These are phyloP conservation scores for Paraconiothyrium sp. DNA, from an alignment of 2,329 filamentous ascomycete genomes.

Conservation along the genomic window DNA sequence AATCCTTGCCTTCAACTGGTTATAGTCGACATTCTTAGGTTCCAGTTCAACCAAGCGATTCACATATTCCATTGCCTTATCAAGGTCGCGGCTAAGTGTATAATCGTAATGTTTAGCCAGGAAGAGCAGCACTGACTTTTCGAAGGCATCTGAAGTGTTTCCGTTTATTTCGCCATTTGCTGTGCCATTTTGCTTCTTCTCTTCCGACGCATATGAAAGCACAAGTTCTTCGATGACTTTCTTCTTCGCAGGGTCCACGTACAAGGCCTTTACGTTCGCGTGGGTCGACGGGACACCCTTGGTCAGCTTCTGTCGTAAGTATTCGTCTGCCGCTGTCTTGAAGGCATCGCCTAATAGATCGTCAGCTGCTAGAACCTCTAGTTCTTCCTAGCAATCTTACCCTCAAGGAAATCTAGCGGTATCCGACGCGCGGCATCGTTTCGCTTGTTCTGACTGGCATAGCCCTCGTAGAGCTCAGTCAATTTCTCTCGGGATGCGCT, in stretches of 20 bases:
- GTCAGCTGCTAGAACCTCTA: slow-evolving; percentile 11
- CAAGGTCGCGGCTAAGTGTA: slow-evolving; percentile 81
- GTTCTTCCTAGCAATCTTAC: slow-evolving; percentile 49
- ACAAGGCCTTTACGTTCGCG: slow-evolving; percentile 94
- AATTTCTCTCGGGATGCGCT: slow-evolving; percentile 73
- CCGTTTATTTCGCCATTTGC: slow-evolving; percentile 60
- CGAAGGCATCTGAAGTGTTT: slow-evolving; percentile 67
- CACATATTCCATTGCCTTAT: slow-evolving; percentile 82
- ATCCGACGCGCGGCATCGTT: slow-evolving; percentile 86
- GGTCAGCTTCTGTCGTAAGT: slow-evolving; percentile 84
- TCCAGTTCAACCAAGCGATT: slow-evolving; percentile 84
- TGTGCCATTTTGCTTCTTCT: slow-evolving; percentile 59
- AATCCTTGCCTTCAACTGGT: slow-evolving; percentile 95
- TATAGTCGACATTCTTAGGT: slow-evolving; percentile 85
- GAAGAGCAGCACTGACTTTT: slow-evolving; percentile 87
- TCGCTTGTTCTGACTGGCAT: slow-evolving; percentile 81
- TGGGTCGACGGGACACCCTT: slow-evolving; percentile 97
- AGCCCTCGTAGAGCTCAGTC: slow-evolving; percentile 81
- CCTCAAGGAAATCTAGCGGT: slow-evolving; percentile 87
- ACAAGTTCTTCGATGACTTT: slow-evolving; percentile 78
- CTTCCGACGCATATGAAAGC: slow-evolving; percentile 76
- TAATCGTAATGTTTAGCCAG: slow-evolving; percentile 98
- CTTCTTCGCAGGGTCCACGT: slow-evolving; percentile 80
- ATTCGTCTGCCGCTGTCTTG: slow-evolving; percentile 76
- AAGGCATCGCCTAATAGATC: slow-evolving; percentile 76